phyloP scores from a whole-genome alignment of 1,284 basidiomycete genomes.

The Cutaneotrichosporon cavernicola region DNA sequence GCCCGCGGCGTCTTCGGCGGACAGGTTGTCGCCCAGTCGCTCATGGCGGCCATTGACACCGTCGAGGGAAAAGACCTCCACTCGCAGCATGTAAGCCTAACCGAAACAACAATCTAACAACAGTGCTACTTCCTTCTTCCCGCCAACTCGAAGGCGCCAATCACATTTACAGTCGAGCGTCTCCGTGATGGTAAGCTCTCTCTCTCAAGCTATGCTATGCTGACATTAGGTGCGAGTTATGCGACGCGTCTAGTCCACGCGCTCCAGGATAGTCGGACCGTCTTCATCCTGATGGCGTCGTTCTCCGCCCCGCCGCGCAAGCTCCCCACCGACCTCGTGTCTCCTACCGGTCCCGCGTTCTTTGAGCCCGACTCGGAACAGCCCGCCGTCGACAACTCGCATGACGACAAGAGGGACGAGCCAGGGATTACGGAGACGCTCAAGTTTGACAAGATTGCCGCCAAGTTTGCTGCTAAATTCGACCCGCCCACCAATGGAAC shows the following conservation, averaged over 20 bases:
- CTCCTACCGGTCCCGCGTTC: neutral
- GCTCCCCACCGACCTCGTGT: slow-evolving; percentile 9
- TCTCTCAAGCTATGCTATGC: neutral
- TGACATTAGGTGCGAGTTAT: slow-evolving; percentile 27
- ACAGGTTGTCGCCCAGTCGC: slow-evolving; percentile 78
- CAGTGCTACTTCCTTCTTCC: slow-evolving; percentile 52
- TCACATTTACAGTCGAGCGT: slow-evolving; percentile 81
- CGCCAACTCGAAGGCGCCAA: slow-evolving; percentile 71
- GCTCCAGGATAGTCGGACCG: slow-evolving; percentile 68
- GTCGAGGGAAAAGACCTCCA: slow-evolving; percentile 65
- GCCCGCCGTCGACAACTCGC: neutral
- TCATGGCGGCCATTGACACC: slow-evolving; percentile 73
- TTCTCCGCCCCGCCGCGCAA: slow-evolving; percentile 66
- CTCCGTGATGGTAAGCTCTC: slow-evolving; percentile 62
- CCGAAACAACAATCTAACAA: neutral
- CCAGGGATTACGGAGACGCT: slow-evolving; percentile 22
- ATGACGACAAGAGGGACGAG: slow-evolving; percentile 21
- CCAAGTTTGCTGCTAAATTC: slow-evolving; percentile 12
- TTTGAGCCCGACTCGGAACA: slow-evolving; percentile 3
- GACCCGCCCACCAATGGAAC: slow-evolving; percentile 11
- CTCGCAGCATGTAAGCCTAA: slow-evolving; percentile 62
- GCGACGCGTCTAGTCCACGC: slow-evolving; percentile 64
- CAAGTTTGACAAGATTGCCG: slow-evolving; percentile 19
- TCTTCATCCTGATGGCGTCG: slow-evolving; percentile 82
- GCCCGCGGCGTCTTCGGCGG: slow-evolving; percentile 84